phyloP scores from a whole-genome alignment of 345 rosid genomes.

The Garcia nutans region DNA sequence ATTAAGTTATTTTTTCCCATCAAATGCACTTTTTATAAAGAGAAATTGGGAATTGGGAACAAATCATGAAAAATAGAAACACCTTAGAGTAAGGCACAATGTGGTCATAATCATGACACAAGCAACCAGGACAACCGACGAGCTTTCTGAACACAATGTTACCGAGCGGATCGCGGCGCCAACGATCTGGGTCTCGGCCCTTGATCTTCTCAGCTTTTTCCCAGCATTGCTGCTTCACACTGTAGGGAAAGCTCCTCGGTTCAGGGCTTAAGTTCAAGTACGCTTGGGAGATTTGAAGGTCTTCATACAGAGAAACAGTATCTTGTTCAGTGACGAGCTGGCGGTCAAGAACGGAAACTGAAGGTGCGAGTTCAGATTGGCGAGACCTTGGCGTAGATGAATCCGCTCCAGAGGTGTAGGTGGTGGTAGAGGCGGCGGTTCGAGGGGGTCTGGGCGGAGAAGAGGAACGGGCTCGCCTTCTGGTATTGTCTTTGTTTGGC shows the following conservation, averaged over 20 bases:
- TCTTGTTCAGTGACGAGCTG: conserved; percentile 35
- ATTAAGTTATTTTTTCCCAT: too few species aligned
- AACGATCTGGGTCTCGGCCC: conserved; percentile 81
- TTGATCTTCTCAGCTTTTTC: conserved; percentile 84
- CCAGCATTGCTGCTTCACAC: conserved; percentile 96
- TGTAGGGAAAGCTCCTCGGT: conserved; percentile 81
- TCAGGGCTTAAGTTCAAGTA: conserved; percentile 42
- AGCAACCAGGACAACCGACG: conserved; percentile 92
- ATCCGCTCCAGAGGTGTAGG: conserved; percentile 13
- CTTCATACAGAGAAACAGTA: conserved; percentile 38
- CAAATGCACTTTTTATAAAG: background rate
- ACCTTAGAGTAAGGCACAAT: conserved; percentile 96
- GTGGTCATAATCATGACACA: conserved; percentile 96
- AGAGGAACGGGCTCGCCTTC: conserved; percentile 39
- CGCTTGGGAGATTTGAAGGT: conserved; percentile 38
- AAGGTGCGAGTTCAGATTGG: conserved; percentile 36
- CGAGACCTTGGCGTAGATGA: conserved; percentile 27
- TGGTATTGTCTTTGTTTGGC: conserved; percentile 30
- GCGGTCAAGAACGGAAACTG: conserved; percentile 48
- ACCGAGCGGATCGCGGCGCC: conserved; percentile 84
- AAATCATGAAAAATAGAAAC: background rate
- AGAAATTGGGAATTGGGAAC: background rate
- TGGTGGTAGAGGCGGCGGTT: conserved; percentile 13
- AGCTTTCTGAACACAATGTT: conserved; percentile 86
- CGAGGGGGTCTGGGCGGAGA: conserved; percentile 37